Evolutionary conservation across 2,329 filamentous ascomycete genomes (phyloP), one percentile per base, ranked within the genome.

Genomic region (Xylaria sp.): DNA sequence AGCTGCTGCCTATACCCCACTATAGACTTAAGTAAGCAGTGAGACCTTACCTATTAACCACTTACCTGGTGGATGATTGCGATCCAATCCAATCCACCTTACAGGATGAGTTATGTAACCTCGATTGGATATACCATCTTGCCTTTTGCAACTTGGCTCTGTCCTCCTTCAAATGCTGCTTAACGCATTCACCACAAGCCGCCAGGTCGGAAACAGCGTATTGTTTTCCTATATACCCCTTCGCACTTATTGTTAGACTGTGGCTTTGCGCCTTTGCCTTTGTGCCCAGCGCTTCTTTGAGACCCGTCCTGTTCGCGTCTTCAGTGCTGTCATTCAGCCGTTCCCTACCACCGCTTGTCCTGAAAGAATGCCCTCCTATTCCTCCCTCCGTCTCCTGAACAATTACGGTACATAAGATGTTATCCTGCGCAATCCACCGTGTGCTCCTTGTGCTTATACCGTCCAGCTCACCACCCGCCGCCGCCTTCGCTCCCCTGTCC

Each of bases 341-440:
- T 75, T 74, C 46, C 73, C 73, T 75, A 72, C 66, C 55, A 58
- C 48, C 20, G 52, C 52, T 63, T 66, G 51, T 56, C 70, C 65
- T 72, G 71, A 76, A 77, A 79, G 76, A 74, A 78, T 78, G 76
- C 67, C 70, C 67, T 58, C 67, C 57, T 74, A 75, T 77, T 75
- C 74, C 74, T 72, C 62, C 70, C 57, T 52, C 63, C 59, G 62
- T 64, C 66, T 65, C 65, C 66, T 62, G 71, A 72, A 74, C 63
- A 70, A 71, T 69, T 73, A 44, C 55, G 62, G 70, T 76, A 76
- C 74, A 74, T 77, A 74, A 74, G 72, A 52, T 51, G 68, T 63
- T 69, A 56, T 46, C 58, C 44, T 50, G 58, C 58, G 62, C 50
- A 48, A 58, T 55, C 58, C 41, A 61, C 32, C 48, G 41, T 59